Evolutionary conservation across 306 rosid species (phyloP).

Genomic region (Senna siamea): DNA sequence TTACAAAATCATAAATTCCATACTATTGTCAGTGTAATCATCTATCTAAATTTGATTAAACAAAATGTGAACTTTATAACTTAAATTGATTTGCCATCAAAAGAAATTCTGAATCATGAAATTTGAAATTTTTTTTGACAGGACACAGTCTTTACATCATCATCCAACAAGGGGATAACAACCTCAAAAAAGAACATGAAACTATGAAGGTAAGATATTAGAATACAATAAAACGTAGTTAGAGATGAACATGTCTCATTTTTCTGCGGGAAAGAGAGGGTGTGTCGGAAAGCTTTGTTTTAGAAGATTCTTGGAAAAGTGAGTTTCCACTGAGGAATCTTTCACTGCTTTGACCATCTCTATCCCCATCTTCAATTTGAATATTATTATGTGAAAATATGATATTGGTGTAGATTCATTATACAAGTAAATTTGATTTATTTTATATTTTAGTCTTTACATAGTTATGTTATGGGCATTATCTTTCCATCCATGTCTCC

Average conservation of each 20-base stretch:
- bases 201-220: background rate
- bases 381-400: too few species aligned
- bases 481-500: slow-evolving; percentile 11
- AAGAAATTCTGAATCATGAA: too few species aligned
- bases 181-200: background rate
- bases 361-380: background rate
- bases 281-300: slow-evolving; percentile 31
- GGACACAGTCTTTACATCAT: too few species aligned
- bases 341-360: slow-evolving; percentile 19
- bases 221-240: background rate
- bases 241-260: slow-evolving; percentile 3
- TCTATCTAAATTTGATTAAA: too few species aligned
- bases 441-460: too few species aligned
- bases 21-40: too few species aligned
- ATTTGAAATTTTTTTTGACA: too few species aligned
- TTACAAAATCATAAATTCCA: background rate
- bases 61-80: too few species aligned
- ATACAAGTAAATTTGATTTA: too few species aligned
- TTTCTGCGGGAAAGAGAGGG: slow-evolving; percentile 31
- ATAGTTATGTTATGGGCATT: too few species aligned
- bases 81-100: too few species aligned
- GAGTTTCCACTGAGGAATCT: slow-evolving; percentile 12
- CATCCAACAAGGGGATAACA: background rate
- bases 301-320: slow-evolving; percentile 22
- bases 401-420: too few species aligned